Base-by-base conservation (phyloP, 495 filamentous ascomycete species). In the Haplographium delicatum region DNA sequence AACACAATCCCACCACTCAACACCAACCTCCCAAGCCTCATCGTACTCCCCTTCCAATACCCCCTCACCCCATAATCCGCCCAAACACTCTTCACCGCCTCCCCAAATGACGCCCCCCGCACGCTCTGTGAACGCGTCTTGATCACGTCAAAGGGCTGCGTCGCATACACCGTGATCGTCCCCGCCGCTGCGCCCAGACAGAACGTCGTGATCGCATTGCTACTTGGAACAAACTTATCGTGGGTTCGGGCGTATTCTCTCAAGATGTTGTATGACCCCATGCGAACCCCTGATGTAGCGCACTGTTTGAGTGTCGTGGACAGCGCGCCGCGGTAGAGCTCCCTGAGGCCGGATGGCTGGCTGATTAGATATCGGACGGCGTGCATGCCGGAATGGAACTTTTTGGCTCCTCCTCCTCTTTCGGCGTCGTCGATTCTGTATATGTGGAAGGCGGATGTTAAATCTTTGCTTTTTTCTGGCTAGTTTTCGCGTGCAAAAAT, bases 261-360 rank as follows among this genome's bases (percentile, higher is more conserved):
- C 27, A 86, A 69, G 20, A 80, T 76, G 22, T 82, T 82, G 61
- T 86, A 86, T 4, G 75, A 73, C 1, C 82, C 82, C 70, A 86
- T 81, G 1, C 80, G 73, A 27, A 83, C 78, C 0, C 77, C 79
- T 0, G 82, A 82, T 0, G 82, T 81, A 15, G 74, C 74, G 1
- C 78, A 73, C 61, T 85, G 81, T 58, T 86, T 86, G n/a, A 83
- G 62, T 0, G 80, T 83, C 1, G 81, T 85, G 1, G 79, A 72
- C 0, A 70, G 60, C 37, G 79, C 72, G 4, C 82, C 82, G 10
- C 72, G 67, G 51, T 84, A 85, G 4, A 85, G 63, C 7, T 74
- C 79, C 5, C 71, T 35, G 10, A 73, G 55, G 4, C 81, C 81
- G 26, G 74, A 60, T 38, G n/a, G n/a, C n/a, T n/a, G n/a, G n/a